Evolutionary conservation across 1,284 basidiomycete species (phyloP).

Genomic region (Malassezia yamatoensis): DNA sequence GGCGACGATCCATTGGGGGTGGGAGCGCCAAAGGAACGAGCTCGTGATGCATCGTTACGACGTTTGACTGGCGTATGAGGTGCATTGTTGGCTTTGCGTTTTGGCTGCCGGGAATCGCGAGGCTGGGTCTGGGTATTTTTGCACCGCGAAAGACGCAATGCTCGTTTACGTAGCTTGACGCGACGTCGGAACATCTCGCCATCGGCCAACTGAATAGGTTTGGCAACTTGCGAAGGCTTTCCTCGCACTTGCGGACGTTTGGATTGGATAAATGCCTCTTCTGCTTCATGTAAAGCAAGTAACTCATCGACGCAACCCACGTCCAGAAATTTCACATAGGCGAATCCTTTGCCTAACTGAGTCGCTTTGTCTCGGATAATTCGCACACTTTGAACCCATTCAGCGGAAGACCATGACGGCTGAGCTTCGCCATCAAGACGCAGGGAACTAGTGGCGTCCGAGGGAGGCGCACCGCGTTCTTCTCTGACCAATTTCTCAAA

Average conservation of each 20-base stretch:
- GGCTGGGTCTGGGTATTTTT: constrained; percentile 22
- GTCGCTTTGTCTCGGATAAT: constrained; percentile 83
- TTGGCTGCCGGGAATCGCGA: constrained; percentile 13
- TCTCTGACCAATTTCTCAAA: constrained; percentile 68
- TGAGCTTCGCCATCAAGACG: constrained; percentile 13
- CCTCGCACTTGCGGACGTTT: constrained; percentile 15
- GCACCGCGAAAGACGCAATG: constrained; percentile 39
- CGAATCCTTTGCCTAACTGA: constrained; percentile 94
- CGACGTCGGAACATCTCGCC: constrained; percentile 37
- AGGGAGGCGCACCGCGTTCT: constrained; percentile 58
- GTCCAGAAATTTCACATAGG: constrained; percentile 78
- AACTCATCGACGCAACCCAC: constrained; percentile 50
- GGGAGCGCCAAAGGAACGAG: constrained; percentile 35
- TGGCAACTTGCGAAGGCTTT: background rate
- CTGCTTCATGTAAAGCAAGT: constrained; percentile 37
- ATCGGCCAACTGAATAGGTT: constrained; percentile 20
- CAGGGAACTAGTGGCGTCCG: background rate
- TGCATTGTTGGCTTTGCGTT: background rate
- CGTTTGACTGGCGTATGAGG: constrained; percentile 17
- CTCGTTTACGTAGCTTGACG: constrained; percentile 37
- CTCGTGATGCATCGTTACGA: constrained; percentile 4
- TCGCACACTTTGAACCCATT: constrained; percentile 74
- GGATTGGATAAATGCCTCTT: constrained; percentile 33
- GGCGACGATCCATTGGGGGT: constrained; percentile 43
- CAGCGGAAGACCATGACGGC: constrained; percentile 16